Evolutionary conservation across 2,329 filamentous ascomycete species (phyloP), one percentile per base, ranked within the genome.

Genomic region (Thelonectria rubi): DNA sequence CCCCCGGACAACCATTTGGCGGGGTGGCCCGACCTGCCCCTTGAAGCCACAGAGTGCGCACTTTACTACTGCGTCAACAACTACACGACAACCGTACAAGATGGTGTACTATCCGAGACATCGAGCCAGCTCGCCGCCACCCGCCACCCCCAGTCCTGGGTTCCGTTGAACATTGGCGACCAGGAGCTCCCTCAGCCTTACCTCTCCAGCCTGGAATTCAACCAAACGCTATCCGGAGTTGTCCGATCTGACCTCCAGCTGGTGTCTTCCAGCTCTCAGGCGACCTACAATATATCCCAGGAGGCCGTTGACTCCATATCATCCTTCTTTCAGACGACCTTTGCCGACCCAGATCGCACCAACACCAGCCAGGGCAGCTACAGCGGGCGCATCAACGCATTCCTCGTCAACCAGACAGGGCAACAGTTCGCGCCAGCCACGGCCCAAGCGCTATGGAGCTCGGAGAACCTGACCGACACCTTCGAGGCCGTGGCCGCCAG

Each of bases 1-100:
- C 12, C 34, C 12, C 34, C 34, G 9, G 42, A 39, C 34, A 24
- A 50, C 17, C n/a, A 42, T n/a, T n/a, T 21, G 18, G 14, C 12
- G 9, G 11, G 48, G 4, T 64, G 62, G 62, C 62, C 62, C 2
- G 15, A 64, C 20, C n/a, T 62, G 2, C 59, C 55, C 0, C 32
- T 64, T 40, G 17, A 53, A 0, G 62, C 58, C 7, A 43, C 47
- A 40, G 62, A 64, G 11, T 64, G 62, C 42, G 47, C 62, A 1
- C n/a, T 64, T 1, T 47, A 64, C 39, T 64, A 64, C n/a, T 64
- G 55, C 14, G 43, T 64, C 24, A 62, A 64, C 40, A 45, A 8
- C 54, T 62, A 14, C 14, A 49, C 1, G 40, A 64, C 18, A 37
- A 56, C 0, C 37, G 55, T 8, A 32, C 34, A 12, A 37, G 12